phyloP scores from a whole-genome alignment of 305 asterid species.

The Plantago lanceolata region DNA sequence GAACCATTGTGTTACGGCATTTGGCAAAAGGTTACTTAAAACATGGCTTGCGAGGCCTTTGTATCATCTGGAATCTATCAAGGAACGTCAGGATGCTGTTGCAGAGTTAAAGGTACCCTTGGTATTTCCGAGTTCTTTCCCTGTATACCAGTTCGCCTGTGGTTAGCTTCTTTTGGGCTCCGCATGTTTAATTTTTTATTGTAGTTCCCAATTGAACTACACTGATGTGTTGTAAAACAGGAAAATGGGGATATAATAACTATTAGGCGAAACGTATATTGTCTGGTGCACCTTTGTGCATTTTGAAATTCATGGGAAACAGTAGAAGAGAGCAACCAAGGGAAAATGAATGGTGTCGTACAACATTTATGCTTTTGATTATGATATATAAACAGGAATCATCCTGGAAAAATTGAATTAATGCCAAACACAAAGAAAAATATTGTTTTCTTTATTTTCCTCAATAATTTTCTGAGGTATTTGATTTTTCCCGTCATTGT shows the following conservation, averaged over 20 bases:
- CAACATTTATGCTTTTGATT: neutral
- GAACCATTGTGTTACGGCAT: slow-evolving; percentile 83
- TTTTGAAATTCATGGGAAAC: neutral
- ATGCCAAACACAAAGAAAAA: too few relatives aligned
- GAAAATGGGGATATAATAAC: neutral
- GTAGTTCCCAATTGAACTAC: slow-evolving; percentile 1
- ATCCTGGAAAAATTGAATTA: neutral
- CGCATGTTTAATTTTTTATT: slow-evolving; percentile 8
- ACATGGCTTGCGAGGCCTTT: slow-evolving; percentile 95
- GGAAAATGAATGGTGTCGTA: neutral
- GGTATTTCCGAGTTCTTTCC: neutral
- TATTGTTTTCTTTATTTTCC: neutral
- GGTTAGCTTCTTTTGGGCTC: slow-evolving; percentile 10
- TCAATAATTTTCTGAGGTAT: too few relatives aligned
- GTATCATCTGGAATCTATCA: slow-evolving; percentile 63
- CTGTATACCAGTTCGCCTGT: slow-evolving; percentile 12
- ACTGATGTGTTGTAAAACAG: neutral
- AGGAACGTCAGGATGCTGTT: slow-evolving; percentile 90
- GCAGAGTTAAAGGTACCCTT: slow-evolving; percentile 67
- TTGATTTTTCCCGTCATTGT: neutral
- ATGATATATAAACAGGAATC: neutral
- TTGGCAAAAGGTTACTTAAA: slow-evolving; percentile 85
- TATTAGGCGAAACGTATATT: neutral
- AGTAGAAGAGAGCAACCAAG: neutral
- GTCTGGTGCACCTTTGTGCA: neutral